Percentiles rank a stretch among this genome's conserved stretches.
phyloP scores from a whole-genome alignment of 331 rosid genomes.

The Saraca asoca region DNA sequence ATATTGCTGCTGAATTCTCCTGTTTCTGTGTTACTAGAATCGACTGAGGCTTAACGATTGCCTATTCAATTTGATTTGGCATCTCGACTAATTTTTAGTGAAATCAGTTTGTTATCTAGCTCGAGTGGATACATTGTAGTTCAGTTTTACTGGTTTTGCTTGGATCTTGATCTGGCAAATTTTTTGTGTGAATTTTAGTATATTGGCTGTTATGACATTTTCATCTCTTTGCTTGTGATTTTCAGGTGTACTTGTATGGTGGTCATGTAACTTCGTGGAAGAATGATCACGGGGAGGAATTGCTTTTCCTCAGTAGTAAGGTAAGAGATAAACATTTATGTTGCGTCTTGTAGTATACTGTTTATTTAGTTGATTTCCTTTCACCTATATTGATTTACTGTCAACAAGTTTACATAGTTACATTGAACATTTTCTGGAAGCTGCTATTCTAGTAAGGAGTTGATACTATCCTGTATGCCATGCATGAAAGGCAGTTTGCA shows the following conservation, averaged over 20 bases:
- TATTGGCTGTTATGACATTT: slow-evolving; percentile 14
- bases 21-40: too few species aligned
- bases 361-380: background rate
- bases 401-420: too few species aligned
- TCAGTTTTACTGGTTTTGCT: slow-evolving; percentile 14
- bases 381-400: too few species aligned
- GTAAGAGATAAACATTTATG: slow-evolving; percentile 37
- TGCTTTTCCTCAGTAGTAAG: slow-evolving; percentile 94
- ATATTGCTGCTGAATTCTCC: too few species aligned
- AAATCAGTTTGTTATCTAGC: background rate
- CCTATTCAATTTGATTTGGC: slow-evolving; percentile 8
- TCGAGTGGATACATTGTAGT: slow-evolving; percentile 1
- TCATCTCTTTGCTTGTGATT: slow-evolving; percentile 24
- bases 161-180: background rate
- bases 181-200: background rate
- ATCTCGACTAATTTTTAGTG: background rate
- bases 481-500: slow-evolving; percentile 5
- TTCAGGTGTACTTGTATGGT: slow-evolving; percentile 85
- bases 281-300: slow-evolving; percentile 88
- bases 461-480: background rate
- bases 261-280: slow-evolving; percentile 99
- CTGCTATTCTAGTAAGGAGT: slow-evolving; percentile 1
- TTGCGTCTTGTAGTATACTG: background rate
- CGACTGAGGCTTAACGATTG: background rate
- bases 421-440: slow-evolving; percentile 3